Base-by-base conservation (phyloP, 1,284 basidiomycete genomes). In the Rugosomyces carneus region DNA sequence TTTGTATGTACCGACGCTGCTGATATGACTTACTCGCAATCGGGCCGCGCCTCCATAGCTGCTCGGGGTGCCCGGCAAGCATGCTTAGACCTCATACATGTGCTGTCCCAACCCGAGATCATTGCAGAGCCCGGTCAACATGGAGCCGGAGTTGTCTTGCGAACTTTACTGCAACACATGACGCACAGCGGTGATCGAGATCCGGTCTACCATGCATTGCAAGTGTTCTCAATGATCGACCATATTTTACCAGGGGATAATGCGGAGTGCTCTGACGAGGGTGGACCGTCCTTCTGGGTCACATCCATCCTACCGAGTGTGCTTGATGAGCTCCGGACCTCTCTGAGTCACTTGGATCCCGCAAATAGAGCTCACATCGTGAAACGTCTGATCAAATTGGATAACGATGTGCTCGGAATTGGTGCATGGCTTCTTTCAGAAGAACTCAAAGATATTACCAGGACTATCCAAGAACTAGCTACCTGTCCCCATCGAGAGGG, bases 351-450 rank as follows among this genome's bases (percentile, higher is more conserved):
- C 3, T 64, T 87, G 32, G 77, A 83, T 46, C 66, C 73, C 1
- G 73, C 78, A 44, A 73, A 68, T 45, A 77, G 73, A 55, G 65
- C 71, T 1, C 68, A 72, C 36, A 62, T 88, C 27, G 59, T 86
- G n/a, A 63, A 71, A 40, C 70, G 77, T 3, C 67, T 89, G 2
- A 66, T 75, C 19, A 66, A 62, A 16, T 59, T 88, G 10, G 86
- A 89, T 53, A 61, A 70, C 2, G 80, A 76, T 3, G 60, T 70
- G 9, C 65, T 78, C 5, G 79, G 78, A 1, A 58, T 87, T 2
- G 83, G 78, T n/a, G 81, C 85, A 49, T 89, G 83, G 82, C 54
- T 89, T 19, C 54, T 89, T 6, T 57, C 65, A 18, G 75, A 81
- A 52, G 83, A 86, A 52, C 53, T 83, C 45, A 78, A 75, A 55